Evolutionary conservation across 2,329 filamentous ascomycete genomes (phyloP), one percentile per base, ranked within the genome.

Genomic region (Talaromyces sp.): DNA sequence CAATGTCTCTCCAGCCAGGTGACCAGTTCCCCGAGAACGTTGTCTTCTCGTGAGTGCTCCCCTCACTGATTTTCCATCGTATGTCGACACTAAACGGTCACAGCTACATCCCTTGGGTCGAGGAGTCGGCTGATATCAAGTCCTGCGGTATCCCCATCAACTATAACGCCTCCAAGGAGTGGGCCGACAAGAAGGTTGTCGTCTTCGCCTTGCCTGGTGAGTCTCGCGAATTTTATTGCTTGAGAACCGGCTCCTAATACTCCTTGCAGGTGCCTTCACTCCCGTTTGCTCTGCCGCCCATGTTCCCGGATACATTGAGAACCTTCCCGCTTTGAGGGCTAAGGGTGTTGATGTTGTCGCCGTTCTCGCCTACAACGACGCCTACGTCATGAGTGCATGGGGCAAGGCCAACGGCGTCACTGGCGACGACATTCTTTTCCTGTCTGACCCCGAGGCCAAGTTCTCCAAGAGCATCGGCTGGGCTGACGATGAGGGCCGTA

Each of bases 351-450:
- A 96, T 79, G 79, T 90, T 68, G 87, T 96, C 73, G 86, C 92
- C 70, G 87, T 95, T 74, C 89, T 96, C 74, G 90, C 92, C 66
- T 89, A 83, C 83, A 96, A 96, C 80, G 93, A 96, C 80, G 83
- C 89, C 69, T 96, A 85, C 76, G 92, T 96, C 78, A 94, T 94
- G 91, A 89, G 87, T 72, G 92, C 90, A 63, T 95, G 91, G 91
- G 90, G 88, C 80, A 96, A 96, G 86, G 92, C 92, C 74, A 94
- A 96, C 81, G 84, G 85, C 62, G 84, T 94, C 74, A 89, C 86
- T 74, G 87, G 88, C 69, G 89, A 94, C 71, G 85, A 86, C 73
- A 87, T 90, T 72, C 84, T 95, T 72, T 95, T 96, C 83, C 86
- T 92, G 74, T 88, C 87, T 72, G 92, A 96, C 78, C 80, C 82